These are phyloP conservation scores for Diaporthe batatas DNA, from an alignment of 2,329 filamentous ascomycete species.

Conservation along the genomic window DNA sequence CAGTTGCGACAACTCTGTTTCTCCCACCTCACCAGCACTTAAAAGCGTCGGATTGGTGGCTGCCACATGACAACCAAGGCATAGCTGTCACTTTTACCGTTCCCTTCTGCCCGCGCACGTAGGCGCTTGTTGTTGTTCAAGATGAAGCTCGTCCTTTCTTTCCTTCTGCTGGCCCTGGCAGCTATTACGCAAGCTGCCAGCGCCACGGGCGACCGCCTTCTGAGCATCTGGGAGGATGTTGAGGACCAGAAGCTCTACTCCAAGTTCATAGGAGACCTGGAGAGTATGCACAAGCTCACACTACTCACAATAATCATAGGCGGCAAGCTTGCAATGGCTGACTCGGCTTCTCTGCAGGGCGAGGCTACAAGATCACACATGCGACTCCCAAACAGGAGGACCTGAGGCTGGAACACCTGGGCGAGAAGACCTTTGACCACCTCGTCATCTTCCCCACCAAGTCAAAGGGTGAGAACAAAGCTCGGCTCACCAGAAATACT, in stretches of 20 bases:
- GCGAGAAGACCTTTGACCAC: constrained; percentile 92
- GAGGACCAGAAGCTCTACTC: constrained; percentile 86
- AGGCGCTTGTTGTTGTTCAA: constrained; percentile 49
- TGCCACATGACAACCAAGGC: constrained; percentile 42
- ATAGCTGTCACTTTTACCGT: constrained; percentile 35
- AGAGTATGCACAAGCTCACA: constrained; percentile 64
- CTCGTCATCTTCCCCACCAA: constrained; percentile 89
- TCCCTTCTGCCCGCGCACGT: constrained; percentile 41
- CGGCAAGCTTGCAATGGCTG: constrained; percentile 41
- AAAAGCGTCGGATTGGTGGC: constrained; percentile 27
- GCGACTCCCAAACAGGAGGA: constrained; percentile 85
- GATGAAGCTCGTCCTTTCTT: constrained; percentile 82
- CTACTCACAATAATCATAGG: not conserved
- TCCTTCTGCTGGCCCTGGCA: constrained; percentile 75
- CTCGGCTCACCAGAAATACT: not conserved
- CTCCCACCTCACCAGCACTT: constrained; percentile 29
- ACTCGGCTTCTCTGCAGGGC: constrained; percentile 65
- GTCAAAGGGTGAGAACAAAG: constrained; percentile 77
- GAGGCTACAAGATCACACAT: constrained; percentile 85
- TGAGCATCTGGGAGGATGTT: constrained; percentile 88
- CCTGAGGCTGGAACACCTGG: constrained; percentile 84
- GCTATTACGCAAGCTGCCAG: constrained; percentile 81
- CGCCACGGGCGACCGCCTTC: constrained; percentile 81
- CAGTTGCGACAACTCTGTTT: constrained; percentile 23
- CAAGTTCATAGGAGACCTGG: constrained; percentile 81